A percentile compares a stretch with the other conserved stretches of the same genome.
These are phyloP conservation scores for Hibiscus trionum DNA, from an alignment of 345 rosid species.

Conservation along the genomic window DNA sequence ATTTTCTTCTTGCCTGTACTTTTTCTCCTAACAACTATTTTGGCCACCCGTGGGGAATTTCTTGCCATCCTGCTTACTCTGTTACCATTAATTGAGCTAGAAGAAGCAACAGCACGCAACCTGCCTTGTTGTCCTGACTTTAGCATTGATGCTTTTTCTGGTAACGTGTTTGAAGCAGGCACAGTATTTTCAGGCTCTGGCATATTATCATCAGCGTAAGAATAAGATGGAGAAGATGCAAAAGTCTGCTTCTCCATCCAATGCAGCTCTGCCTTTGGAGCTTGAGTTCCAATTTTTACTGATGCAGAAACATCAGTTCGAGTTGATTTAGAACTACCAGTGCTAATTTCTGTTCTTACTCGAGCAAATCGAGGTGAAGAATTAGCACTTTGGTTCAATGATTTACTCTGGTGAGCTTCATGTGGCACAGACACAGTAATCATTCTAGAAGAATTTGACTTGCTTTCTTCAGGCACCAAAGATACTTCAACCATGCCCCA, in stretches of 20 bases:
- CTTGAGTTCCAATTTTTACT: conserved; percentile 26
- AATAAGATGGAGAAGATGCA: conserved; percentile 25
- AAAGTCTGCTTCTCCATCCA: conserved; percentile 25
- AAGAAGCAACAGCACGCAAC: conserved; percentile 26
- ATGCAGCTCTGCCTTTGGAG: conserved; percentile 22
- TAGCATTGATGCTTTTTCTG: conserved; percentile 28
- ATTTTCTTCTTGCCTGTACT: conserved; percentile 44
- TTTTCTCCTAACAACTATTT: conserved; percentile 49
- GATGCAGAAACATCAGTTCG: conserved; percentile 25
- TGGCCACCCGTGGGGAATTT: conserved; percentile 43
- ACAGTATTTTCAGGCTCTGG: conserved; percentile 24
- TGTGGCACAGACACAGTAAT: conserved; percentile 29
- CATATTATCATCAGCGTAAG: conserved; percentile 22
- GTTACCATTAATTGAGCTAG: conserved; percentile 29
- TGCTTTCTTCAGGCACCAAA: conserved; percentile 47
- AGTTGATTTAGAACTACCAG: conserved; percentile 10
- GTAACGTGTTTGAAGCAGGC: conserved; percentile 25
- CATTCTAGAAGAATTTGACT: conserved; percentile 31
- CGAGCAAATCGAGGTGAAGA: conserved; percentile 30
- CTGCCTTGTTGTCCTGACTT: conserved; percentile 35
- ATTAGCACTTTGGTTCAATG: conserved; percentile 27
- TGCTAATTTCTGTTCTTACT: conserved; percentile 11
- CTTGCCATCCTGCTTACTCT: conserved; percentile 43
- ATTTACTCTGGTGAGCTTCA: conserved; percentile 31
- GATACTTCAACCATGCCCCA: conserved; percentile 46